A percentile compares a stretch with the other conserved stretches of the same genome.
These are phyloP conservation scores for Catharanthus roseus DNA, from an alignment of 257 asterid genomes.

Conservation along the genomic window DNA sequence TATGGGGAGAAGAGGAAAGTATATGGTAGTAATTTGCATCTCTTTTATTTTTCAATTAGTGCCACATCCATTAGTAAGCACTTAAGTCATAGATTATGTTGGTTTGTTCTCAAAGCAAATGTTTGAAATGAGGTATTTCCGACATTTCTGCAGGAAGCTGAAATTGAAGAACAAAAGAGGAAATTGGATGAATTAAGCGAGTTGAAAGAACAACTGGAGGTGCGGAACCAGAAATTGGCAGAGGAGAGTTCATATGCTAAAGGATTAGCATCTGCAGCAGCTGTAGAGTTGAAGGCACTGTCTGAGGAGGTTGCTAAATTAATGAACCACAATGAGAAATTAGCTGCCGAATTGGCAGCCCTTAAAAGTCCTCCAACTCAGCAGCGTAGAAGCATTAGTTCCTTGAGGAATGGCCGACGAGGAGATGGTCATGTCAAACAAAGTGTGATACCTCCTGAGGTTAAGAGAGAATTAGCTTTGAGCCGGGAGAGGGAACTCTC, in stretches of 20 bases:
- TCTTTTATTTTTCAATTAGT: background rate
- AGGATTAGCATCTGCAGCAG: slow-evolving; percentile 98
- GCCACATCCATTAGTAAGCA: background rate
- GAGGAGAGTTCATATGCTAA: slow-evolving; percentile 95
- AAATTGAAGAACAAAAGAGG: slow-evolving; percentile 58
- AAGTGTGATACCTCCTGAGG: slow-evolving; percentile 37
- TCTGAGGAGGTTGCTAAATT: slow-evolving; percentile 98
- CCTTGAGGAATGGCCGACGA: slow-evolving; percentile 59
- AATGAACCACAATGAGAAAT: slow-evolving; percentile 79
- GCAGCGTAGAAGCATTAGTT: slow-evolving; percentile 53
- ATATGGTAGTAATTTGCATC: background rate
- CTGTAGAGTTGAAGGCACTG: slow-evolving; percentile 89
- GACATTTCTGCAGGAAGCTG: slow-evolving; percentile 47
- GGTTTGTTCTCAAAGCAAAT: background rate
- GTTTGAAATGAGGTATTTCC: background rate
- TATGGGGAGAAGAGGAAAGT: background rate
- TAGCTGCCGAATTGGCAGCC: slow-evolving; percentile 63
- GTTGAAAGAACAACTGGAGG: slow-evolving; percentile 66
- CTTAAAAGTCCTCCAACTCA: slow-evolving; percentile 67
- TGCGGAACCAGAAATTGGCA: slow-evolving; percentile 79
- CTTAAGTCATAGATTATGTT: background rate
- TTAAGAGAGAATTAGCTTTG: slow-evolving; percentile 68
- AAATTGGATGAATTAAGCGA: slow-evolving; percentile 48
- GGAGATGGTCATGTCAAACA: slow-evolving; percentile 59
- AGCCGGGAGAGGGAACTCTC: slow-evolving; percentile 79